Percentiles rank a stretch among this genome's conserved stretches.
These are phyloP conservation scores for Penicillium verhagenii DNA, from an alignment of 495 filamentous ascomycete species.

Conservation along the genomic window DNA sequence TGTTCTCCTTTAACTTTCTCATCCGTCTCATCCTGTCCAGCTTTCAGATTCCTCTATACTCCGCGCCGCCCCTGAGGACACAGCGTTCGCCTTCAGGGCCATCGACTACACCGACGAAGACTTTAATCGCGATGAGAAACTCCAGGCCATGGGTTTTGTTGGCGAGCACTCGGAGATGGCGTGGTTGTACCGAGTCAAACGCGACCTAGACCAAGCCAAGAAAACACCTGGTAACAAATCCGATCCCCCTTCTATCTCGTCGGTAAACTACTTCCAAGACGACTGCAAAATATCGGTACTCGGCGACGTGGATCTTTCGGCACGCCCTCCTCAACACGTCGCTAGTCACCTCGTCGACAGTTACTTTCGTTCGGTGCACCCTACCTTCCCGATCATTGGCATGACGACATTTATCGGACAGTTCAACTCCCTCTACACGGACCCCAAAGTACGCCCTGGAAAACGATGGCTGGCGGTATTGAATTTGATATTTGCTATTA, in stretches of 20 bases:
- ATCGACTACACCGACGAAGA: conserved; percentile 59
- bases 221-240: conserved; percentile 14
- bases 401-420: not conserved
- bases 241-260: conserved; percentile 34
- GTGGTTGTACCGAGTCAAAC: conserved; percentile 56
- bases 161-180: conserved; percentile 62
- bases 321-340: conserved; percentile 15
- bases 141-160: conserved; percentile 55
- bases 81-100: conserved; percentile 43
- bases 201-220: conserved; percentile 30
- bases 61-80: conserved; percentile 24
- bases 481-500: not conserved
- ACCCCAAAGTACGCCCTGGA: not conserved
- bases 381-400: not conserved
- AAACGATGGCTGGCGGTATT: not conserved
- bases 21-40: not conserved
- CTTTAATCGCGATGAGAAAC: conserved; percentile 50
- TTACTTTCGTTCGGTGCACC: not conserved
- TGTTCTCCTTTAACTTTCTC: not conserved
- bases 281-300: conserved; percentile 43
- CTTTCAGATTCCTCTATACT: not conserved
- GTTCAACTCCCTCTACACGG: not conserved
- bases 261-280: conserved; percentile 57
- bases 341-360: not conserved
- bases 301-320: conserved; percentile 45